Percentiles rank a stretch among this genome's conserved stretches.
Evolutionary conservation across 2,329 filamentous ascomycete genomes (phyloP).

Genomic region (Zalaria obscura): DNA sequence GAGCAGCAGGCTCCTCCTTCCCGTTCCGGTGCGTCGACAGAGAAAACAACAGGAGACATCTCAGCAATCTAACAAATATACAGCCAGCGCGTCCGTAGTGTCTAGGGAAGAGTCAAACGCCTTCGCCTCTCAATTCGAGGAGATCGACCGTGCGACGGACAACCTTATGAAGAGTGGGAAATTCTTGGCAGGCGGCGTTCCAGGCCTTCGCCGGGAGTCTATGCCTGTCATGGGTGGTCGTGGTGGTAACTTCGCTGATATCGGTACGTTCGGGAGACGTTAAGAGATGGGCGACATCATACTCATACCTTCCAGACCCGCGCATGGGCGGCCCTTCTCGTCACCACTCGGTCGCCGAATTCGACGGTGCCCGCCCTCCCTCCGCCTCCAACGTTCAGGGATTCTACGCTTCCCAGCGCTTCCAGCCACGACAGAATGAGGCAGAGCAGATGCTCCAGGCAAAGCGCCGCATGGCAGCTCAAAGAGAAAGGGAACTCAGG

Average conservation of each 20-base stretch:
- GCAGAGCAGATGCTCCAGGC: constrained; percentile 98
- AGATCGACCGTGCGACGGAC: constrained; percentile 90
- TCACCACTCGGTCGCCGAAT: constrained; percentile 76
- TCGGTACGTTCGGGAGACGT: constrained; percentile 34
- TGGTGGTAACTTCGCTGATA: constrained; percentile 41
- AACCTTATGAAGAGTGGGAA: constrained; percentile 96
- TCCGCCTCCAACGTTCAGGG: constrained; percentile 71
- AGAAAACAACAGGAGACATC: not conserved
- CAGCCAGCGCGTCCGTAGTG: constrained; percentile 59
- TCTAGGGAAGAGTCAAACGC: constrained; percentile 57
- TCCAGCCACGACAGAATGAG: constrained; percentile 77
- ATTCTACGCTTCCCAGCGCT: constrained; percentile 88
- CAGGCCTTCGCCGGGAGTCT: constrained; percentile 63
- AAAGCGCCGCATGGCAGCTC: constrained; percentile 97
- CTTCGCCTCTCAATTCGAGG: constrained; percentile 81
- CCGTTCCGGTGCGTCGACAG: constrained; percentile 46
- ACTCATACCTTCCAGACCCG: constrained; percentile 35
- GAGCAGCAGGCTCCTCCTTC: constrained; percentile 59
- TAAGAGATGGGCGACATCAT: constrained; percentile 2
- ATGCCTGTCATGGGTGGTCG: constrained; percentile 49
- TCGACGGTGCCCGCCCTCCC: constrained; percentile 61
- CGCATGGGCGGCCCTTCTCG: constrained; percentile 56
- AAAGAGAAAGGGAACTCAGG: constrained; percentile 95
- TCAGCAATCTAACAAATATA: constrained; percentile 12
- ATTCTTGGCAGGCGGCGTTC: constrained; percentile 49